phyloP scores from a whole-genome alignment of 139 green algal species.

The Eudorina sp. region DNA sequence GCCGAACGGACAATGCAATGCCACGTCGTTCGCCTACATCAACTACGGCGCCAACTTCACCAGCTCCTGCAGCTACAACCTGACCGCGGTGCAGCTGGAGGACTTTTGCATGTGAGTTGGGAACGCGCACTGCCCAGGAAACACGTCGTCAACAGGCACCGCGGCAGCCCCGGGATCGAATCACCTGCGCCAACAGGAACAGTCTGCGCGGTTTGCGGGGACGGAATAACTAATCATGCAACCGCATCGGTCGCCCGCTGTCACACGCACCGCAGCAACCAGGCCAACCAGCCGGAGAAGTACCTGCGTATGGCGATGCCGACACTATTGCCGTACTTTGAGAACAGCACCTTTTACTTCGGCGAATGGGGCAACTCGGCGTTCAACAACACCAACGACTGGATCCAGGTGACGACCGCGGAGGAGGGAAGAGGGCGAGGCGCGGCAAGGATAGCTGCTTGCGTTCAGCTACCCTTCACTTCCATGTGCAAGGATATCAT shows the following conservation, averaged over 20 bases:
- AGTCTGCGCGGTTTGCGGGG: too few species aligned
- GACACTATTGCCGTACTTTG: constrained; percentile 3
- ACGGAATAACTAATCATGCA: too few species aligned
- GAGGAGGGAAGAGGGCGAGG: background rate
- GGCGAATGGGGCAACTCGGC: constrained; percentile 70
- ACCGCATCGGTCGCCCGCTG: too few species aligned
- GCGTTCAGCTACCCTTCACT: too few species aligned
- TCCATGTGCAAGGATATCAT: too few species aligned
- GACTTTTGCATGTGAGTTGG: constrained; percentile 60
- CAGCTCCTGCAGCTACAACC: constrained; percentile 47
- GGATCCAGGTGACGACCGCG: constrained; percentile 41
- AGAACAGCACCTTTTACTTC: constrained; percentile 29
- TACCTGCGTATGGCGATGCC: constrained; percentile 37
- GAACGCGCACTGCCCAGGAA: too few species aligned
- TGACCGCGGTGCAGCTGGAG: constrained; percentile 51
- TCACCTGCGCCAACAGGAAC: too few species aligned
- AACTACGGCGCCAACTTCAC: constrained; percentile 66
- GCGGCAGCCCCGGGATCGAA: too few species aligned
- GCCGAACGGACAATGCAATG: constrained; percentile 46
- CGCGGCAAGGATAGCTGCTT: too few species aligned
- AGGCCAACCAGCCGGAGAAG: background rate
- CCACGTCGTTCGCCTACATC: background rate
- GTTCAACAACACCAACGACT: constrained; percentile 52
- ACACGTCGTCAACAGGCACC: too few species aligned
- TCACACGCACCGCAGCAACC: constrained; percentile 5